Evolutionary conservation across 306 rosid genomes (phyloP), one percentile per base, ranked within the genome.

Genomic region (Quercus wislizeni): DNA sequence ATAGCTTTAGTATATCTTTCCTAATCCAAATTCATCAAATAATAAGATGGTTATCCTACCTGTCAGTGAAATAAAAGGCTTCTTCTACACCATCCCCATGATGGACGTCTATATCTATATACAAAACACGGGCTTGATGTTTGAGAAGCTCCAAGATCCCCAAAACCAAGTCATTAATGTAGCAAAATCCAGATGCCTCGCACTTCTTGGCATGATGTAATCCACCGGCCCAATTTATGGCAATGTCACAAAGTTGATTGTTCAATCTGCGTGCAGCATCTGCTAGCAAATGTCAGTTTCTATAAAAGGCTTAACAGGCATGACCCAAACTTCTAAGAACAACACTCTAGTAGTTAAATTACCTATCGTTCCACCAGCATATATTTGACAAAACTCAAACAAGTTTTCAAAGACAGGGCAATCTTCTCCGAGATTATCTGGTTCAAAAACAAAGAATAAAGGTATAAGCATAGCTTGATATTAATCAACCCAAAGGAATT

Each of bases 21-120:
- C 46, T 74, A 27, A 19, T 82, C 52, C 59, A 68, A 74, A 73
- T 73, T 62, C 77, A 58, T 56, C 33, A 76, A 43, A 7, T 78
- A 63, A 72, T 49, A 46, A 72, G 55, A 77, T 81, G 76, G 78
- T n/a, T 63, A 57, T 63, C 46, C 38, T 74, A 95, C 99, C 99
- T 92, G 86, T 95, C 98, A 77, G 99, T 95, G 84, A 91, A 93
- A 78, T 91, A 95, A 87, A 95, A 95, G 52, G 99, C 98, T 91
- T 95, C 99, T 86, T 95, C 99, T 7, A 95, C 99, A 19, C 99
- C 99, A 88, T 95, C 99, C 69, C 99, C 99, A 65, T 95, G 99
- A 88, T 95, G 99, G 81, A 95, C 99, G 57, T 95, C 99, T 81
- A 95, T 95, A 84, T 95, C 99, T 79, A 95, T 90, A 77, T 95